Base-by-base conservation (phyloP, 306 rosid genomes). In the Ammopiptanthus mongolicus region DNA sequence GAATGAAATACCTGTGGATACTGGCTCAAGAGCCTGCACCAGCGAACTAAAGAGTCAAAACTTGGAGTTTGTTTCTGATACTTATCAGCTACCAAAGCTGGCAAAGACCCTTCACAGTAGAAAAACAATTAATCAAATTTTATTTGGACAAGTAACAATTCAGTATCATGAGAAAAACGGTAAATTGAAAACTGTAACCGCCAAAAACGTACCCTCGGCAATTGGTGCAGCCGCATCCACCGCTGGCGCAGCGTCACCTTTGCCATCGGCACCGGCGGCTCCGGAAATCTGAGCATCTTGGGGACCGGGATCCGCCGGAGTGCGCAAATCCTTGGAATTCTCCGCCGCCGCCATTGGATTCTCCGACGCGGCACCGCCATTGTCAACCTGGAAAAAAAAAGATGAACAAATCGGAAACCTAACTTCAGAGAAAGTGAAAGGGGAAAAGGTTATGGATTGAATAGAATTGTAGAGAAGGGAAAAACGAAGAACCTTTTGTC, bases 11-110 rank as follows among this genome's bases (percentile, higher is more conserved):
- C 99, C 96, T 79, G 96, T n/a, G 83, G 88, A 80, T 87, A 96
- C 87, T 92, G 91, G 13, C 97, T 78, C 79, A 92, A 72, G 73
- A 96, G 98, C 78, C 76, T 88, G 76, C 91, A 86, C 99, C 99
- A 96, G 7, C 96, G 97, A 69, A 75, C 74, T 23, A 87, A 46
- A 58, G 79, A 13, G 64, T 95, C 99, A 7, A 75, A 78, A 73
- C 79, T 83, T 1, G 82, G 84, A 53, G n/a, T n/a, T n/a, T 65
- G 82, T 81, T 87, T 95, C 74, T 83, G 93, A 69, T 79, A 80
- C 70, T 88, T 92, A 56, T 90, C 97, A 76, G 77, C 78, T 70
- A 76, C 78, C 73, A 69, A 41, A 74, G 77, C 80, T 64, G 91
- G 96, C 25, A 93, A 55, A 81, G 96, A 81, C 62, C 92, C 99